These are phyloP conservation scores for Geum urbanum DNA, from an alignment of 306 rosid genomes.

Conservation along the genomic window DNA sequence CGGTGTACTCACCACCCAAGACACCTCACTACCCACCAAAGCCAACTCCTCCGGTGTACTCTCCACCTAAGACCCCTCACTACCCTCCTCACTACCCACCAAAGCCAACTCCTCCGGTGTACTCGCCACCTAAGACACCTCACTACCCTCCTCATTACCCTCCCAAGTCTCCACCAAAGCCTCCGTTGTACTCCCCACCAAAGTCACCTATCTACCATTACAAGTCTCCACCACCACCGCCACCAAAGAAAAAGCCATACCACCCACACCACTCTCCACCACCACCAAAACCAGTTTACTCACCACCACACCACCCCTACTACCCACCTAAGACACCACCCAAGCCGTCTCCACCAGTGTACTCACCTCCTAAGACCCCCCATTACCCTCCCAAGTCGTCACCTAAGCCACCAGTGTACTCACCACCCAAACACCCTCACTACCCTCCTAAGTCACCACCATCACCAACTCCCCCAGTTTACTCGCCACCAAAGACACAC, in stretches of 20 bases:
- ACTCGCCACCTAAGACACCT: neutral
- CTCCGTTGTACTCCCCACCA: conserved; percentile 18
- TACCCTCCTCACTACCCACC: conserved; percentile 9
- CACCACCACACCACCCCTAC: conserved; percentile 12
- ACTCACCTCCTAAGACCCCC: neutral
- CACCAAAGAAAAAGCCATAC: conserved; percentile 8
- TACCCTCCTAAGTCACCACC: conserved; percentile 22
- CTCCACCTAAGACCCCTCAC: neutral
- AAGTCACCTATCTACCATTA: conserved; percentile 6
- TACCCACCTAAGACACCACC: conserved; percentile 13
- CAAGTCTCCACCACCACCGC: conserved; percentile 36
- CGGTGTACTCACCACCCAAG: neutral
- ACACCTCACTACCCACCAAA: conserved; percentile 9
- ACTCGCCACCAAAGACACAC: conserved; percentile 1
- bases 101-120: neutral
- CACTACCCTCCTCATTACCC: conserved; percentile 3
- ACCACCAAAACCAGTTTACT: conserved; percentile 12
- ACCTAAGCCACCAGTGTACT: conserved; percentile 1
- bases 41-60: conserved; percentile 4
- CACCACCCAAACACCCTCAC: neutral
- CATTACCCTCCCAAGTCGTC: conserved; percentile 20
- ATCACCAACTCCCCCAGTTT: conserved; percentile 6
- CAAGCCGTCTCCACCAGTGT: neutral
- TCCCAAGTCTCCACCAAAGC: conserved; percentile 22
- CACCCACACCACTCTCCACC: conserved; percentile 7